Conservation (phyloP, 768 basidiomycete genomes). For the Tephrocybe sp. region DNA sequence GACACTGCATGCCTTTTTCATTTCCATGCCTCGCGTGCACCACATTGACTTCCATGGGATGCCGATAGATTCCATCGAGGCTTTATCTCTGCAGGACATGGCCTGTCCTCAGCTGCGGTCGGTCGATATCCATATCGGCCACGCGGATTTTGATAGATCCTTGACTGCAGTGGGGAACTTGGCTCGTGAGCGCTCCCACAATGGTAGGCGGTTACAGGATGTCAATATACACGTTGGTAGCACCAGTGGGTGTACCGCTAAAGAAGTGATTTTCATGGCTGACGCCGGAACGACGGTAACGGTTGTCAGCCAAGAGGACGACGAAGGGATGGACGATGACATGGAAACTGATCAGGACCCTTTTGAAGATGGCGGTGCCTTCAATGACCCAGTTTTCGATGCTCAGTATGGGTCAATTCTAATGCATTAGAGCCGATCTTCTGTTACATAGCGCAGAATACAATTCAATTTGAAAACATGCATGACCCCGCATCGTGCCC, state of each 20-base stretch:
- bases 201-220: conserved; percentile 20
- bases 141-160: too few relatives aligned
- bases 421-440: neutral
- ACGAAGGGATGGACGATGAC: conserved; percentile 18
- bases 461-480: neutral
- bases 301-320: conserved; percentile 19
- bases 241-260: conserved; percentile 1
- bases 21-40: conserved; percentile 24
- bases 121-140: conserved; percentile 23
- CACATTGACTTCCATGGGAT: conserved; percentile 33
- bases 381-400: conserved; percentile 29
- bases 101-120: conserved; percentile 31
- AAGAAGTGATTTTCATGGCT: conserved; percentile 11
- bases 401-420: conserved; percentile 15
- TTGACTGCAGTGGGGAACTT: too few relatives aligned
- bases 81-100: conserved; percentile 25
- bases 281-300: conserved; percentile 19
- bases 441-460: neutral
- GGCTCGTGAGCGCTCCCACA: too few relatives aligned
- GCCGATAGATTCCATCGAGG: conserved; percentile 29
- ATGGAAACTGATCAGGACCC: conserved; percentile 13
- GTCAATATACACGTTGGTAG: conserved; percentile 32
- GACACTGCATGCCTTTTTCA: conserved; percentile 30
- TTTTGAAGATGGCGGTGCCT: conserved; percentile 24
- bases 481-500: too few relatives aligned